Evolutionary conservation across 2,329 filamentous ascomycete species (phyloP).

Genomic region (Pyrenophora seminiperda): DNA sequence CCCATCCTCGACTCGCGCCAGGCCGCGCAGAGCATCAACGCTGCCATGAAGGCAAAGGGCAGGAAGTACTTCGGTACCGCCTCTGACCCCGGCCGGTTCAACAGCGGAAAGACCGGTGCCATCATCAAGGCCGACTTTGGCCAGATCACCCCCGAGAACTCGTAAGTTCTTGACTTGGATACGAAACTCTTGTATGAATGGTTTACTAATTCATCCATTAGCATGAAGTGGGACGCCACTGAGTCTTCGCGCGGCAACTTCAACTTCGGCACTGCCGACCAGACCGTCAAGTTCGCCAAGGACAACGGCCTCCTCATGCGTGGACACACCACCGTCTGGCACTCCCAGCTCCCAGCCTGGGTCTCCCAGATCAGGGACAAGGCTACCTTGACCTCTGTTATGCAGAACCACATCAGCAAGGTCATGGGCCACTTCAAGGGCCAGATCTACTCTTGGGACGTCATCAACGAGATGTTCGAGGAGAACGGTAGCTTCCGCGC

Average conservation of each 20-base stretch:
- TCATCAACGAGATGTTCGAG: conserved; percentile 69
- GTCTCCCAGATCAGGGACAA: conserved; percentile 63
- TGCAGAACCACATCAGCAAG: conserved; percentile 65
- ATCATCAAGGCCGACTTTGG: conserved; percentile 69
- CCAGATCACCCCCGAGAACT: conserved; percentile 69
- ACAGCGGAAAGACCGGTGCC: conserved; percentile 56
- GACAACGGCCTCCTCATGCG: conserved; percentile 65
- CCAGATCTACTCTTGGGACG: conserved; percentile 68
- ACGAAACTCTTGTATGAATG: too few species aligned
- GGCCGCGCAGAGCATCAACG: conserved; percentile 58
- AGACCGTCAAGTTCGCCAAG: conserved; percentile 61
- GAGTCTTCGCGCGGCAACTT: conserved; percentile 51
- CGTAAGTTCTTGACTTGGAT: too few species aligned
- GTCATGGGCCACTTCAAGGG: conserved; percentile 66
- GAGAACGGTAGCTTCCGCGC: conserved; percentile 64
- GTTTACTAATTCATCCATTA: conserved; percentile 29
- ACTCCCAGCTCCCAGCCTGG: conserved; percentile 60
- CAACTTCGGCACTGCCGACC: conserved; percentile 63
- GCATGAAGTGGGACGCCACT: conserved; percentile 71
- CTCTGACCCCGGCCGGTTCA: conserved; percentile 62
- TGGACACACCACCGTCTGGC: conserved; percentile 71
- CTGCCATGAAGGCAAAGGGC: conserved; percentile 64
- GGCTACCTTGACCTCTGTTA: conserved; percentile 60
- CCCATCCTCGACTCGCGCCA: conserved; percentile 36
- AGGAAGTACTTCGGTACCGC: conserved; percentile 69